Evolutionary conservation across 2,329 filamentous ascomycete species (phyloP), one percentile per base, ranked within the genome.

Genomic region (Colletotrichum falcatum): DNA sequence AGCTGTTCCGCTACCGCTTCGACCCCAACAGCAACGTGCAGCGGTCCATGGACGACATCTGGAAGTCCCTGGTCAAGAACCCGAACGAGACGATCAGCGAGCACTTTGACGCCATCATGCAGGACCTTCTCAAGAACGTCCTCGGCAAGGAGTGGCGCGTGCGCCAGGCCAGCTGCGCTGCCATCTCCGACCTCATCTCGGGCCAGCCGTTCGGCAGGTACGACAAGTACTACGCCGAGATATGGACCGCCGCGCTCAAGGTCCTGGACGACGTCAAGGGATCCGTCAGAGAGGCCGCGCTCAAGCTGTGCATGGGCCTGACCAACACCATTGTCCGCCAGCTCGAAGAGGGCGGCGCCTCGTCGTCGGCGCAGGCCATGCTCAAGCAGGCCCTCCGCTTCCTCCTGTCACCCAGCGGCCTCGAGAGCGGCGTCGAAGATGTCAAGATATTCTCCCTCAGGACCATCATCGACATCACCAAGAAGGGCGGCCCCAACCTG

Each of bases 251-350:
- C 35, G 92, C 94, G 0, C 92, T 98, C 80, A 97, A 94, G 77
- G 94, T 99, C 0, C 85, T 98, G 7, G 96, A 99, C 79, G 96
- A 99, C 79, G 97, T 98, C 79, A 99, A 99, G 79, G 92, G 92
- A 9, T 94, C 92, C 1, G 96, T 99, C 5, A 89, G 96, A 61
- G 86, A 88, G 44, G 92, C 94, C 1, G 96, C 96, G 1, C 86
- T 94, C 55, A 90, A 91, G 70, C 86, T 99, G 5, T 97, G 95
- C 76, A 91, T 95, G 78, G 90, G 91, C 0, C 85, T 99, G 44
- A 97, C 94, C 1, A 94, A 93, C 62, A 92, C 93, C 20, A 87
- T 98, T 18, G 94, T 97, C 4, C 91, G 94, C 35, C 93, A 94
- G 70, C 87, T 98, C 2, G 94, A 97, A 79, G 91, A 94, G 54